Evolutionary conservation across 2,329 filamentous ascomycete genomes (phyloP), one percentile per base, ranked within the genome.

Genomic region (Xylaria digitata): DNA sequence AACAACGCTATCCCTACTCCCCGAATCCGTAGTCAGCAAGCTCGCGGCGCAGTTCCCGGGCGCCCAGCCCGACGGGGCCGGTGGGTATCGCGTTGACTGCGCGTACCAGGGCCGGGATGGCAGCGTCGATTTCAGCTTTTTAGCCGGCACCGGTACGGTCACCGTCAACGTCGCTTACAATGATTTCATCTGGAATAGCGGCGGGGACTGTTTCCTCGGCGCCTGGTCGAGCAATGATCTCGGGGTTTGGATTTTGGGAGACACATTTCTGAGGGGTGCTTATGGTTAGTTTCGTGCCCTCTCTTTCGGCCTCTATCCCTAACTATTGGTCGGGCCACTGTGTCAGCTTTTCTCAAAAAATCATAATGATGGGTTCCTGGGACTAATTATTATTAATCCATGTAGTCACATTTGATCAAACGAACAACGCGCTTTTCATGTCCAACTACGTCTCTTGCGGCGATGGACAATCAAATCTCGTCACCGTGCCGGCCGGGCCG

Each of bases 81-180:
- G 83, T 32, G 82, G 81, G 60, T 87, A 81, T 71, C 75, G 73
- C 37, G 80, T 85, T 1, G 75, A 80, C 30, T 87, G 85, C 75
- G 65, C 71, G 1, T 71, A 80, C 42, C 78, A 79, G 8, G 58
- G 78, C 3, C 46, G 74, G 4, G 66, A 71, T 1, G 83, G 81
- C 13, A 81, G 78, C 11, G 77, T 87, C 58, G 80, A 84, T 70
- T 87, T 88, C 65, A 79, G 77, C 43, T 86, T 87, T 45, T 45
- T 66, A 6, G 43, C 61, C 6, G 70, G 63, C 2, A 53, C 52
- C 0, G 57, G 46, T 3, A 50, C 63, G 6, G 76, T 87, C 32
- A 72, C 65, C 1, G 75, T 78, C 53, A 69, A 59, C 19, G 73
- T 78, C 3, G 57, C 66, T 1, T 78, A 77, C 45, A 50, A 53